These are phyloP conservation scores for Echria macrotheca DNA, from an alignment of 495 filamentous ascomycete species.

Conservation along the genomic window DNA sequence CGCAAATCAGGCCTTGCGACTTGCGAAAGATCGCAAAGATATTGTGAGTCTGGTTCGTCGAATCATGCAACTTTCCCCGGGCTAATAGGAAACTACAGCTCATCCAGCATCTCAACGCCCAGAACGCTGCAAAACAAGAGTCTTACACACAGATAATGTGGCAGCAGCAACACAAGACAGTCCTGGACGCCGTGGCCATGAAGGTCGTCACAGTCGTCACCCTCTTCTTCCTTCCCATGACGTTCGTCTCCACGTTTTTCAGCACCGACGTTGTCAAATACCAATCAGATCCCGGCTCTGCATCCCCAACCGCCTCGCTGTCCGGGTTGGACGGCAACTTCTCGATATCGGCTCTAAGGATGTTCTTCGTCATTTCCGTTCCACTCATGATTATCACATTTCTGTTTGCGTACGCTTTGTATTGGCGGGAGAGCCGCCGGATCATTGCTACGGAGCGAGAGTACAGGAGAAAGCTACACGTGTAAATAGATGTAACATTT, in stretches of 20 bases:
- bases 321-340: background rate
- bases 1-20: background rate
- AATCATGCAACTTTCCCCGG: background rate
- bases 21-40: background rate
- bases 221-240: background rate
- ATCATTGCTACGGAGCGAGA: too few relatives aligned
- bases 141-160: slow-evolving; percentile 5
- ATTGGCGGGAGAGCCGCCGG: slow-evolving; percentile 1
- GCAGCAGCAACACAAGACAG: slow-evolving; percentile 2
- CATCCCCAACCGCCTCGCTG: background rate
- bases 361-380: slow-evolving; percentile 3
- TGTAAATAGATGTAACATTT: too few relatives aligned
- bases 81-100: background rate
- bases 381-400: slow-evolving; percentile 5
- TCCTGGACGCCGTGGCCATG: slow-evolving; percentile 3
- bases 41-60: background rate
- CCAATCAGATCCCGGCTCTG: background rate
- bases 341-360: background rate
- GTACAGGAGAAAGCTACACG: too few relatives aligned
- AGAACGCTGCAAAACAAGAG: slow-evolving; percentile 1
- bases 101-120: background rate
- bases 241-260: slow-evolving; percentile 6
- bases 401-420: background rate
- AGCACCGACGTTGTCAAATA: slow-evolving; percentile 11
- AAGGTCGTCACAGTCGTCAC: slow-evolving; percentile 9